A percentile compares a stretch with the other conserved stretches of the same genome.
Evolutionary conservation across 176 grass and related monocot species (phyloP).

Genomic region (Juncus effusus): DNA sequence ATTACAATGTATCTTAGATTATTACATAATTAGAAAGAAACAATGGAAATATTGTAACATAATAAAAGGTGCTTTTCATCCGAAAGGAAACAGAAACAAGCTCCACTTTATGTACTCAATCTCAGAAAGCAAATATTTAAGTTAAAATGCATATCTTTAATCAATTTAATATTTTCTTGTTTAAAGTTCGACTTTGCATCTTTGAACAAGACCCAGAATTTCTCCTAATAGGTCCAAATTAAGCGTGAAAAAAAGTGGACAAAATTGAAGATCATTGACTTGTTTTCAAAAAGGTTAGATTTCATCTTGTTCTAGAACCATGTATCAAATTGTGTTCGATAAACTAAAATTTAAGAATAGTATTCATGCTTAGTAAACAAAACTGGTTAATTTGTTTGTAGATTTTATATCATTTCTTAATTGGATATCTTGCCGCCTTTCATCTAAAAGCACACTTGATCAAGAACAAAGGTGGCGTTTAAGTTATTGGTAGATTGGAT

Average conservation of each 20-base stretch:
- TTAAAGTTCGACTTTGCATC: constrained; percentile 16
- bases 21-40: too few relatives aligned
- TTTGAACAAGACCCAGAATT: constrained; percentile 15
- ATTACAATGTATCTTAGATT: too few relatives aligned
- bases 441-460: constrained; percentile 2
- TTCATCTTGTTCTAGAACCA: too few relatives aligned
- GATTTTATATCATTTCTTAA: constrained; percentile 1
- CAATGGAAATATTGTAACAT: neutral
- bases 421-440: neutral
- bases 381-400: neutral
- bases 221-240: neutral
- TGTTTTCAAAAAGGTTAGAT: too few relatives aligned
- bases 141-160: constrained; percentile 11
- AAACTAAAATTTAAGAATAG: too few relatives aligned
- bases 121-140: constrained; percentile 10
- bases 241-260: too few relatives aligned
- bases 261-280: too few relatives aligned
- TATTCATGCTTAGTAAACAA: too few relatives aligned
- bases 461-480: constrained; percentile 23
- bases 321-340: too few relatives aligned
- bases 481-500: constrained; percentile 27
- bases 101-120: neutral
- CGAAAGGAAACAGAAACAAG: neutral
- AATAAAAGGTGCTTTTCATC: neutral
- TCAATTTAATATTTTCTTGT: constrained; percentile 7